These are phyloP conservation scores for Fusarium sp. DNA, from an alignment of 2,329 filamentous ascomycete genomes.

Conservation along the genomic window DNA sequence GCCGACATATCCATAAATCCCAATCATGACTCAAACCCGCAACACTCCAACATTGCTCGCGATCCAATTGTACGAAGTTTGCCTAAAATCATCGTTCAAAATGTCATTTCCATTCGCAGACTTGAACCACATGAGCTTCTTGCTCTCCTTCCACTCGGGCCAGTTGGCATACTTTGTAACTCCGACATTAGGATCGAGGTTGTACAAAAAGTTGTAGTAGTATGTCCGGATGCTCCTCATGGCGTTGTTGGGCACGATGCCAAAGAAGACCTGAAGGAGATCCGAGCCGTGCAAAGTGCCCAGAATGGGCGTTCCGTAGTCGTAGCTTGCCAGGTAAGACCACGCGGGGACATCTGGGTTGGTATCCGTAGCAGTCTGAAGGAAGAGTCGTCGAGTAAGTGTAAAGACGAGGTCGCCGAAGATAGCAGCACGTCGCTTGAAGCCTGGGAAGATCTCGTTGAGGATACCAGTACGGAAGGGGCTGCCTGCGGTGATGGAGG, in stretches of 20 bases:
- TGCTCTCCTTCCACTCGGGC: constrained; percentile 54
- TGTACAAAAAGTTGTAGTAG: constrained; percentile 75
- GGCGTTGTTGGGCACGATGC: constrained; percentile 68
- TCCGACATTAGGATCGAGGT: constrained; percentile 71
- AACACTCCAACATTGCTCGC: constrained; percentile 37
- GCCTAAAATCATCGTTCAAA: constrained; percentile 52
- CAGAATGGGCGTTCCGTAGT: constrained; percentile 73
- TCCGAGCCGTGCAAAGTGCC: constrained; percentile 80
- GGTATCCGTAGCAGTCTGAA: constrained; percentile 55
- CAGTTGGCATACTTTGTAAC: constrained; percentile 50
- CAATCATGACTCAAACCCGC: constrained; percentile 26
- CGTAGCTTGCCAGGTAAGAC: constrained; percentile 78
- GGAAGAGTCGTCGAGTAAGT: constrained; percentile 70
- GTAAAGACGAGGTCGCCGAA: constrained; percentile 80
- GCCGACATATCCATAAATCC: background rate
- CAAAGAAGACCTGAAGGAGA: constrained; percentile 72
- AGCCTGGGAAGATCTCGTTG: constrained; percentile 79
- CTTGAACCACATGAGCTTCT: constrained; percentile 60
- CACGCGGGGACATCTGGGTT: constrained; percentile 70
- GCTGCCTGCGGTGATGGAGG: constrained; percentile 64
- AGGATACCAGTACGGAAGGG: constrained; percentile 73
- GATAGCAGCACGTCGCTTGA: constrained; percentile 77
- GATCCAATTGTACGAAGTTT: constrained; percentile 43
- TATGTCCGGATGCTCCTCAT: constrained; percentile 68
- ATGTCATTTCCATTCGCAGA: constrained; percentile 44